Base-by-base conservation (phyloP, 202 grass and related monocot genomes). In the Zoysia matrella region DNA sequence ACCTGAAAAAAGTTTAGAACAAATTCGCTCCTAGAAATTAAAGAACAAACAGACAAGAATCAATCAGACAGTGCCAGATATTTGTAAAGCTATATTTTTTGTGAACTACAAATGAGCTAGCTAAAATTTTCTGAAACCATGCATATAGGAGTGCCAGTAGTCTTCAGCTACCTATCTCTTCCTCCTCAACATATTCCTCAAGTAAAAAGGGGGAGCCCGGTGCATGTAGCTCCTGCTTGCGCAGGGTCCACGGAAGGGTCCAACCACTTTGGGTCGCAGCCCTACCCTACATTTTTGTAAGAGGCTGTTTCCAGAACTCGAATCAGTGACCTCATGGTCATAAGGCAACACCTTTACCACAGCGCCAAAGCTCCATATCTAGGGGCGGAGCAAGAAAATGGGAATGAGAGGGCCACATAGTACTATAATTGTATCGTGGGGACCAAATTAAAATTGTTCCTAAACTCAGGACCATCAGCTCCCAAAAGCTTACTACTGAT, bases 401-500 rank as follows among this genome's bases (percentile, higher is more conserved):
- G 30, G 30, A 36, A 36, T 36, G 30, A 36, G 1, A 1, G 30
- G 30, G 30, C 30, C 30, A 36, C 30, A 36, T n/a, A 36, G 30
- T 36, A 36, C 30, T 36, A 36, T 36, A 36, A 1, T 36, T 36
- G 30, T 36, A 36, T 36, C 0, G 30, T 36, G 30, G 30, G 30
- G 30, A 36, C 30, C 30, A 36, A 36, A 36, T 36, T 36, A 36
- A 36, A 36, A 36, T 36, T 36, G 30, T 36, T 36, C 30, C 30
- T 39, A 3, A 55, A 55, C 60, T 77, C 58, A 12, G 52, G 64
- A 55, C 3, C 53, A 15, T 55, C 13, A 15, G 56, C 11, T 60
- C 40, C 2, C 9, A 65, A 65, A 77, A 52, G 22, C 7, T 65
- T 77, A 77, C 60, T 65, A 10, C 40, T 77, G 1, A 77, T 44